A percentile compares a stretch with the other conserved stretches of the same genome.
Conservation (phyloP, 768 basidiomycete species). For the Tylopilus vinaceipallidus region DNA sequence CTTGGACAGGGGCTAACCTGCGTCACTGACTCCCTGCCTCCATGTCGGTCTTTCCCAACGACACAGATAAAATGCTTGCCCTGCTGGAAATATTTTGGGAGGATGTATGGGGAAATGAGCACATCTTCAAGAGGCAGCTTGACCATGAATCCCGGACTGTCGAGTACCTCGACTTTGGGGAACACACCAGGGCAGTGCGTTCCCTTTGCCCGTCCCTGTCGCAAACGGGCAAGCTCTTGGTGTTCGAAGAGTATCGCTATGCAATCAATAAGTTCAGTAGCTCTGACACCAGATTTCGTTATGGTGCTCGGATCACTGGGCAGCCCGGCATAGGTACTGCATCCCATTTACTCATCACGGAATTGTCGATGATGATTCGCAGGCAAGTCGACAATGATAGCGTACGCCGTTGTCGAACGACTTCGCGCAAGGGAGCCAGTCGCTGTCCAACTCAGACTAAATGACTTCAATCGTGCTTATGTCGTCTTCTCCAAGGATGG, state of each 20-base stretch:
- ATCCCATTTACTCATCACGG: too few species aligned
- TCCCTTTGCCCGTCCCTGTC: background rate
- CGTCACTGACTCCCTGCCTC: too few species aligned
- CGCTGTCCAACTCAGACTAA: constrained; percentile 1
- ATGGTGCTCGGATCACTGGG: too few species aligned
- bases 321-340: too few species aligned
- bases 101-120: background rate
- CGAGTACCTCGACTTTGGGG: background rate
- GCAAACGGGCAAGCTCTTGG: too few species aligned
- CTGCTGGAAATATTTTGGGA: background rate
- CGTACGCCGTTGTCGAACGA: constrained; percentile 6
- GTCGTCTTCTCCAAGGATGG: background rate
- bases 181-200: background rate
- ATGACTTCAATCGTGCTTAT: background rate
- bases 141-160: background rate
- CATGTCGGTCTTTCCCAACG: too few species aligned
- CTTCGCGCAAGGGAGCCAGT: constrained; percentile 1
- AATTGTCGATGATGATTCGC: too few species aligned
- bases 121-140: background rate
- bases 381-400: constrained; percentile 11
- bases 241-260: too few species aligned
- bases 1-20: too few species aligned
- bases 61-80: too few species aligned
- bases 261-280: too few species aligned
- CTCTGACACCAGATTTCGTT: too few species aligned